These are phyloP conservation scores for Chamaecrista fasciculata DNA, from an alignment of 306 rosid genomes.

Conservation along the genomic window DNA sequence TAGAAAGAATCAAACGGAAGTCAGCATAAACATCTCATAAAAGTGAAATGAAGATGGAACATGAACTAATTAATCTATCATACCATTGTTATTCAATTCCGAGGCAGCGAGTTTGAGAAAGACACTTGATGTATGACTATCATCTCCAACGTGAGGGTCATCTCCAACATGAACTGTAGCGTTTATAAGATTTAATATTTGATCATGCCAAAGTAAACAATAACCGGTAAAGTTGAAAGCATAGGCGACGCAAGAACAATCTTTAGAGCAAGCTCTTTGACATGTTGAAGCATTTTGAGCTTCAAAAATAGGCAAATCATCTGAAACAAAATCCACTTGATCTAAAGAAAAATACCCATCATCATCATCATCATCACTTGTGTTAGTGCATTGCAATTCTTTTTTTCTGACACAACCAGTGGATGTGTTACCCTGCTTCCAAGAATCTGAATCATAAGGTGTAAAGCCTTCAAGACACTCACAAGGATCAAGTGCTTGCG, in stretches of 20 bases:
- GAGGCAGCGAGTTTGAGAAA: background rate
- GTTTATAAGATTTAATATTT: background rate
- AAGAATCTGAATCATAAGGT: background rate
- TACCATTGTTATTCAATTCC: background rate
- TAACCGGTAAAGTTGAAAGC: background rate
- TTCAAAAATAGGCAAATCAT: no score
- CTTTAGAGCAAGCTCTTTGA: background rate
- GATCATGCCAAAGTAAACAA: background rate
- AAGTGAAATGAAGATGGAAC: background rate
- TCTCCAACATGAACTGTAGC: background rate
- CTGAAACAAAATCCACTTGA: background rate
- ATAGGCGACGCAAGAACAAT: constrained; percentile 23
- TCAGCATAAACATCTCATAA: background rate
- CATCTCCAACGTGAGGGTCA: background rate
- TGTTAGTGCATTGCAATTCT: background rate
- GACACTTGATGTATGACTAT: background rate
- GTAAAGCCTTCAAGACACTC: background rate
- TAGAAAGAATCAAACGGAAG: background rate
- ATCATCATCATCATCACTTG: background rate
- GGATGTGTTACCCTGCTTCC: background rate
- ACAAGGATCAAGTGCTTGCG: background rate
- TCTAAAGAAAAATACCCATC: background rate
- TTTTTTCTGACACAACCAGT: constrained; percentile 24
- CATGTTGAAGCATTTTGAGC: background rate
- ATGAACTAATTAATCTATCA: background rate